Evolutionary conservation across 352 stramenopile genomes (phyloP).

Genomic region (Pythium sukuiense): DNA sequence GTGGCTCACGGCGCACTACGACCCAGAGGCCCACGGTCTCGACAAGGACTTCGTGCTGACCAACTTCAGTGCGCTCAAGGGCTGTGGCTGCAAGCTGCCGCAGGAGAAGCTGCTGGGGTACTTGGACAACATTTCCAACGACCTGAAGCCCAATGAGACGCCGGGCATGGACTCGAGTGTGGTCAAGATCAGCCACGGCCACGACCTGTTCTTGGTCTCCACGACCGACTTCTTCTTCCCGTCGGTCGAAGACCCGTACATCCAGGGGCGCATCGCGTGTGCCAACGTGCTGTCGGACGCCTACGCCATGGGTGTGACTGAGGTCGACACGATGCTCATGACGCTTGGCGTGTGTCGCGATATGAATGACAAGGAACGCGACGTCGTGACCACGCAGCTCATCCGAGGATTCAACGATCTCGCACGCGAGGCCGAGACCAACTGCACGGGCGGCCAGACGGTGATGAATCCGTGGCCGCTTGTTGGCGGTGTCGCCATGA

Average conservation of each 20-base stretch:
- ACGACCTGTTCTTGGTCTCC: conserved; percentile 88
- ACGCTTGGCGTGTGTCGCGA: conserved; percentile 90
- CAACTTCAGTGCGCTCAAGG: conserved; percentile 90
- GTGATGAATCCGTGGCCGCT: conserved; percentile 97
- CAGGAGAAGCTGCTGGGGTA: conserved; percentile 93
- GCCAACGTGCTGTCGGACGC: conserved; percentile 95
- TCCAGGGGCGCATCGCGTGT: conserved; percentile 91
- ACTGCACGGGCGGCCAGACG: conserved; percentile 93
- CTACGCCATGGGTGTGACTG: conserved; percentile 93
- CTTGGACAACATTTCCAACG: conserved; percentile 85
- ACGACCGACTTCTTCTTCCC: conserved; percentile 97
- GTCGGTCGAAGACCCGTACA: conserved; percentile 93
- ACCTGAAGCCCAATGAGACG: conserved; percentile 92
- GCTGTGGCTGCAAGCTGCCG: conserved; percentile 96
- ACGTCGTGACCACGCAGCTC: conserved; percentile 93
- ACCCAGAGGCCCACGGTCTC: conserved; percentile 62
- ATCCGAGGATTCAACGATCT: conserved; percentile 94
- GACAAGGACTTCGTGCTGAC: conserved; percentile 79
- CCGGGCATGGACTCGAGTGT: conserved; percentile 90
- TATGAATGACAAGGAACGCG: conserved; percentile 90
- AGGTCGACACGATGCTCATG: conserved; percentile 96
- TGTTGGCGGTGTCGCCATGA: conserved; percentile 93
- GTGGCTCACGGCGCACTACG: conserved; percentile 40
- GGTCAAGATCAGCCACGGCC: conserved; percentile 83
- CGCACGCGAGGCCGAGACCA: conserved; percentile 82